phyloP scores from a whole-genome alignment of 169 alveolate species.

The Eimeria praecox region DNA sequence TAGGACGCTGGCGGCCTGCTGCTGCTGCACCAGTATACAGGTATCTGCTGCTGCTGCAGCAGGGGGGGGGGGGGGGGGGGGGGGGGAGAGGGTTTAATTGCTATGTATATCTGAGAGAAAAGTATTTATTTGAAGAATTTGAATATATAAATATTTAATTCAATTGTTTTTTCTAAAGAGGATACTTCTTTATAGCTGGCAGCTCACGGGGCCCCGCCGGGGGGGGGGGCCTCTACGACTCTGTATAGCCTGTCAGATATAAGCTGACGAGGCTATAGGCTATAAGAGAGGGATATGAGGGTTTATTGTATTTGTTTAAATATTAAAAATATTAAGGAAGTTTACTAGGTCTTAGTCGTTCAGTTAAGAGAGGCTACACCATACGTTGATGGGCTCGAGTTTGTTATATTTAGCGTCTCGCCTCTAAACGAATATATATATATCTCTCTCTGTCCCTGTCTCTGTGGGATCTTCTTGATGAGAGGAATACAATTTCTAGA shows the following conservation, averaged over 20 bases:
- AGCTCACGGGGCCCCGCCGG: constrained; percentile 16
- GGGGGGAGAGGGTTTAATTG: neutral
- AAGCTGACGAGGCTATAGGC: neutral
- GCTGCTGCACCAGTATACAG: neutral
- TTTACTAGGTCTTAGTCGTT: neutral
- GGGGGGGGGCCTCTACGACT: neutral
- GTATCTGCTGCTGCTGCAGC: constrained; percentile 4
- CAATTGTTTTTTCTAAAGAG: neutral
- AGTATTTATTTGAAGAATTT: neutral
- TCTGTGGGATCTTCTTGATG: too few relatives aligned
- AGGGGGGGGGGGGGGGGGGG: too few relatives aligned
- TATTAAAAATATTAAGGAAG: neutral
- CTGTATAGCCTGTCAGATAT: neutral
- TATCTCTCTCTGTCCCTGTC: too few relatives aligned
- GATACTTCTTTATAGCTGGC: neutral
- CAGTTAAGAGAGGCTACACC: neutral
- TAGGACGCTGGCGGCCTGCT: neutral
- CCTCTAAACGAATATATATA: too few relatives aligned
- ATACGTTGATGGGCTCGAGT: too few relatives aligned
- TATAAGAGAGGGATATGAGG: neutral
- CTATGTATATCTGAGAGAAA: neutral
- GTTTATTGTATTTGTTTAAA: too few relatives aligned
- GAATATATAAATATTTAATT: neutral
- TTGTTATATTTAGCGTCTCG: too few relatives aligned
- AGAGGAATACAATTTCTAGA: too few relatives aligned